These are phyloP conservation scores for Inosperma sp. DNA, from an alignment of 768 basidiomycete genomes.

Conservation along the genomic window DNA sequence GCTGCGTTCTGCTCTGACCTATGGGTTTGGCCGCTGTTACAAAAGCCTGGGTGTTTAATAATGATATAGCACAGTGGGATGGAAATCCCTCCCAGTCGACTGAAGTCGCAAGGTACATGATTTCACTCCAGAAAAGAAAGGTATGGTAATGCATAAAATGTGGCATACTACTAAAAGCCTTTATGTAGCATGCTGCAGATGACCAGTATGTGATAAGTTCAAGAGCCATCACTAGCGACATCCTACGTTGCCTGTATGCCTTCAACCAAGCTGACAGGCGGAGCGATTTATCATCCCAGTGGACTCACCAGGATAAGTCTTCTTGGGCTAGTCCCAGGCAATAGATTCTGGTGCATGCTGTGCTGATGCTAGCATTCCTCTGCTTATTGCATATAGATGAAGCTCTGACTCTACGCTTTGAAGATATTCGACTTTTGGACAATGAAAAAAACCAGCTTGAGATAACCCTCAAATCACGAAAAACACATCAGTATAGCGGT, in stretches of 20 bases:
- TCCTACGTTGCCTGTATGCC: neutral
- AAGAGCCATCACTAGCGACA: neutral
- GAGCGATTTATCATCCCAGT: neutral
- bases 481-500: neutral
- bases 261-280: neutral
- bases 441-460: neutral
- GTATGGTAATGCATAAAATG: neutral
- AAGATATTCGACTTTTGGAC: neutral
- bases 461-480: neutral
- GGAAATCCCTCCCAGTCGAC: neutral
- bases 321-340: neutral
- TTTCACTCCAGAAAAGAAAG: neutral
- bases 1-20: neutral
- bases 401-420: neutral
- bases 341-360: neutral
- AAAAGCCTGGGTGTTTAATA: neutral
- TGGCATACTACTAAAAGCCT: neutral
- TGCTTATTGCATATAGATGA: conserved; percentile 4
- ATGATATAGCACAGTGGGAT: neutral
- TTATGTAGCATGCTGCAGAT: neutral
- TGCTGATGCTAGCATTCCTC: neutral
- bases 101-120: neutral
- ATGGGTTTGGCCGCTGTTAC: neutral
- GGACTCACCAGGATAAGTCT: neutral
- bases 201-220: neutral